A percentile compares a stretch with the other conserved stretches of the same genome.
Evolutionary conservation across 352 stramenopile genomes (phyloP).

Genomic region (Pelagophyceae sp.): DNA sequence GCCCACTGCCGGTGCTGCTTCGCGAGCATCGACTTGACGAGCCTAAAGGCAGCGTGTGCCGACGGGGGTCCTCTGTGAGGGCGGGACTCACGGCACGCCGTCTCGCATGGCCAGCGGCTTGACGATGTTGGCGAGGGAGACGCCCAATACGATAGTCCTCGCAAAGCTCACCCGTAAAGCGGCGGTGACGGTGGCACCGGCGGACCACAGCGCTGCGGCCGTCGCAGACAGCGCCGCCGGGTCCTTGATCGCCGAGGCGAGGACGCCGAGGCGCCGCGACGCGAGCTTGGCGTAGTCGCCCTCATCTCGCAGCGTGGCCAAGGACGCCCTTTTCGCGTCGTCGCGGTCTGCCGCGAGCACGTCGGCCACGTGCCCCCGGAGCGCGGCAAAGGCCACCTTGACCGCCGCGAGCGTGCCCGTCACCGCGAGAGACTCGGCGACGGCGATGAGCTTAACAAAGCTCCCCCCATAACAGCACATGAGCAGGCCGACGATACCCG

Average conservation of each 20-base stretch:
- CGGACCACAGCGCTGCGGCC: background rate
- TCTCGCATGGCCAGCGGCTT: background rate
- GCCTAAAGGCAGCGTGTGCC: background rate
- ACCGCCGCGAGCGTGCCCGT: background rate
- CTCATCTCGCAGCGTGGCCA: background rate
- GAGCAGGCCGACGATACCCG: background rate
- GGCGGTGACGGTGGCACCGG: background rate
- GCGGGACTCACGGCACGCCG: background rate
- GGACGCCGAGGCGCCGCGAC: background rate
- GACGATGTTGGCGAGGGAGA: background rate
- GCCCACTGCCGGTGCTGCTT: background rate
- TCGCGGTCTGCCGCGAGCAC: background rate
- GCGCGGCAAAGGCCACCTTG: background rate
- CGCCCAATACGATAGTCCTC: background rate
- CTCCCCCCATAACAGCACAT: background rate
- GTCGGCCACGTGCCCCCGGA: background rate
- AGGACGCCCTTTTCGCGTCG: background rate
- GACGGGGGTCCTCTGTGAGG: too few relatives aligned
- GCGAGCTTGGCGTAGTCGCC: background rate
- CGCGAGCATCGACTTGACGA: background rate
- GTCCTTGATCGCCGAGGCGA: background rate
- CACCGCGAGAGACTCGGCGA: background rate
- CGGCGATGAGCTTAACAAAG: slow-evolving; percentile 2
- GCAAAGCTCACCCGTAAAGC: background rate
- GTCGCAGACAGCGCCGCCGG: background rate